Conservation (phyloP, 129 eudicot genomes). For the Artemisia tridentata region DNA sequence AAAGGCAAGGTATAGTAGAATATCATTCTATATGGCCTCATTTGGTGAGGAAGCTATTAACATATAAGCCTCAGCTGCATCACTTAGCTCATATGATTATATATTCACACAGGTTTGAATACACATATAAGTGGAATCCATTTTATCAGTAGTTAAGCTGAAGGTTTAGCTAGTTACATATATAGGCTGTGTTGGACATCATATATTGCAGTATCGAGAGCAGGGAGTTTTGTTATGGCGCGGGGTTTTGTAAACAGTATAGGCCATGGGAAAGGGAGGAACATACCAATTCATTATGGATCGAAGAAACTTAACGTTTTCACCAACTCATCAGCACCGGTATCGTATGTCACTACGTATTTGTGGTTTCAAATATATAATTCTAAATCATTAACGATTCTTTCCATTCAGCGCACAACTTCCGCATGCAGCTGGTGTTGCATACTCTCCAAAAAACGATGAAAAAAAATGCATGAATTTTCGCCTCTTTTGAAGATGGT, state of each 20-base stretch:
- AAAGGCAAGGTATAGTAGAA: constrained; percentile 81
- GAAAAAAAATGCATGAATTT: constrained; percentile 55
- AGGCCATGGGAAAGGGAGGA: constrained; percentile 62
- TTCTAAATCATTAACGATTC: background rate
- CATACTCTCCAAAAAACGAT: constrained; percentile 66
- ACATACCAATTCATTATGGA: constrained; percentile 66
- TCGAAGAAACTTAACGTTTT: constrained; percentile 51
- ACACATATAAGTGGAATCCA: constrained; percentile 36
- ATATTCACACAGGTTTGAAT: constrained; percentile 76
- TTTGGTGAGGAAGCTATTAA: constrained; percentile 81
- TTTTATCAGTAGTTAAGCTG: constrained; percentile 47
- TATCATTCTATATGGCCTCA: constrained; percentile 63
- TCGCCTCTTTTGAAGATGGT: constrained; percentile 69
- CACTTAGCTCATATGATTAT: constrained; percentile 55
- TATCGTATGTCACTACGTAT: constrained; percentile 40
- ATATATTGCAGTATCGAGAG: constrained; percentile 55
- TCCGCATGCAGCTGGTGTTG: constrained; percentile 78
- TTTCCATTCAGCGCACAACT: constrained; percentile 51
- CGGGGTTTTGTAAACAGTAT: constrained; percentile 55
- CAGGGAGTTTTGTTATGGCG: constrained; percentile 74
- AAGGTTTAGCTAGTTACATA: background rate
- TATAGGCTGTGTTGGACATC: background rate
- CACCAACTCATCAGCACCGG: constrained; percentile 54
- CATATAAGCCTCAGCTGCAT: constrained; percentile 84
- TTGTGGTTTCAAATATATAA: background rate